These are phyloP conservation scores for Hyphopichia pseudoburtonii DNA, from an alignment of 1,139 yeast genomes.

Conservation along the genomic window DNA sequence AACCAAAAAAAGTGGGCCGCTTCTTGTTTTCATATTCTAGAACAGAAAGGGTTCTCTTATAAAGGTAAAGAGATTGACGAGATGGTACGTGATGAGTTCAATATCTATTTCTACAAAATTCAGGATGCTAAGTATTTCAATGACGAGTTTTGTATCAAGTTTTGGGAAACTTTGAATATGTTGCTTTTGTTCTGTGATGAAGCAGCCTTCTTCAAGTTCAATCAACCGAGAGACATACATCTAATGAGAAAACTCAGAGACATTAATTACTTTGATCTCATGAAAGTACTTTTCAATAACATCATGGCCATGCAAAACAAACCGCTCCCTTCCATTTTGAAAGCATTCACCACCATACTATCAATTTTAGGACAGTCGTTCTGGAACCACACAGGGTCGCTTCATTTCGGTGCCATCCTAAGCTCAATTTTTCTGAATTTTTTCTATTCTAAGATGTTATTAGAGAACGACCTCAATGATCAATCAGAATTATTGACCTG, in stretches of 20 bases:
- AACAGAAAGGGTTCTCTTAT: conserved; percentile 9
- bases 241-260: conserved; percentile 36
- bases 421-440: conserved; percentile 53
- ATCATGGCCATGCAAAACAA: conserved; percentile 48
- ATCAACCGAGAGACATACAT: conserved; percentile 45
- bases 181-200: conserved; percentile 41
- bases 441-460: conserved; percentile 23
- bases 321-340: conserved; percentile 56
- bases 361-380: conserved; percentile 37
- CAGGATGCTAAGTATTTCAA: conserved; percentile 53
- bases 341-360: conserved; percentile 46
- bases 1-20: conserved; percentile 49
- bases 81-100: conserved; percentile 54
- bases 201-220: conserved; percentile 39
- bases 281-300: conserved; percentile 48
- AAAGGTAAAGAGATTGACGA: conserved; percentile 22
- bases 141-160: conserved; percentile 41
- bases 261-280: conserved; percentile 44
- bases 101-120: conserved; percentile 47
- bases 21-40: conserved; percentile 22
- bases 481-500: conserved; percentile 26
- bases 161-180: conserved; percentile 52
- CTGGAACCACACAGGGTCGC: conserved; percentile 55
- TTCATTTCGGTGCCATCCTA: conserved; percentile 50
- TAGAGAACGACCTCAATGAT: conserved; percentile 13